Evolutionary conservation across 1,139 yeast species (phyloP).

Genomic region (Schwanniomyces etchellsii): DNA sequence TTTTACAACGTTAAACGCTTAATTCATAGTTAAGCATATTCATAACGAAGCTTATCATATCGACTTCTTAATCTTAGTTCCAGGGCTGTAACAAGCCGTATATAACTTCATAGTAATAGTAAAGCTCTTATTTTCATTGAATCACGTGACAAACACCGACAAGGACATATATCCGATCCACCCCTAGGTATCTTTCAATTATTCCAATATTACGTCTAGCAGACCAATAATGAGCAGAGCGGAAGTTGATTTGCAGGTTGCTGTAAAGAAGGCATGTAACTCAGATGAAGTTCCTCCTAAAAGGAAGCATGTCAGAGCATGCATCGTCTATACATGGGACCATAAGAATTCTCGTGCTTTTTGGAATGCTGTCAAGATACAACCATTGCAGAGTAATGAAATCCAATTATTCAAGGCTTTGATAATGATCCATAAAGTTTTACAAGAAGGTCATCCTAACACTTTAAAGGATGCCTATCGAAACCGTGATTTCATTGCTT

Average conservation of each 20-base stretch:
- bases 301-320: conserved; percentile 89
- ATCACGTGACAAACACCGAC: conserved; percentile 2
- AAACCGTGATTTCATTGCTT: conserved; percentile 45
- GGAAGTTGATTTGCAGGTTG: conserved; percentile 56
- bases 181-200: conserved; percentile 5
- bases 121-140: too few species aligned
- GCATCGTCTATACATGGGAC: conserved; percentile 96
- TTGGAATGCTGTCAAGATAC: conserved; percentile 78
- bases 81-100: too few species aligned
- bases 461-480: conserved; percentile 77
- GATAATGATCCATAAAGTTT: conserved; percentile 83
- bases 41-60: background rate
- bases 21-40: background rate
- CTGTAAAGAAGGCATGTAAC: conserved; percentile 83
- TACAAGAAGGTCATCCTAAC: conserved; percentile 93
- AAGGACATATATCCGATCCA: conserved; percentile 1
- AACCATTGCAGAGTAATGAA: conserved; percentile 78
- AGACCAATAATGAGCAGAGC: conserved; percentile 37
- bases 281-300: conserved; percentile 90
- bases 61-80: background rate
- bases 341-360: conserved; percentile 81
- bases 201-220: background rate
- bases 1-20: background rate
- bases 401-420: conserved; percentile 84
- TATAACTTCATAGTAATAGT: too few species aligned